Evolutionary conservation across 495 filamentous ascomycete species (phyloP), one percentile per base, ranked within the genome.

Genomic region (Hypoxylon lenormandii): DNA sequence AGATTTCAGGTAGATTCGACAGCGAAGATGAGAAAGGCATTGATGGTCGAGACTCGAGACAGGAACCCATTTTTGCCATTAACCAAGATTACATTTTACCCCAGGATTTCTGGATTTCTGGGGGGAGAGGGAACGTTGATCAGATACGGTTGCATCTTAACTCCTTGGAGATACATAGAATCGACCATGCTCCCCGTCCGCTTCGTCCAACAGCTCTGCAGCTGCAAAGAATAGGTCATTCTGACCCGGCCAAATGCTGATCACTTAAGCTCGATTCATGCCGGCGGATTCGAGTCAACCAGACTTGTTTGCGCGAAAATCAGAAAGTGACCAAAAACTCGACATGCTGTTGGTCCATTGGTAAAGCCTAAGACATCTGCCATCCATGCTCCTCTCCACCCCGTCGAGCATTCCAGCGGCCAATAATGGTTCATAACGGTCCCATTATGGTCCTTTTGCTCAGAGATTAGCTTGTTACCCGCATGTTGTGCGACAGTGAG

Each of bases 401-500:
- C 49, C 60, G 38, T 47, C 47, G 48, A 66, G 52, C 56, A 66
- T 65, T 66, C 57, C 62, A 66, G 30, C 19, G 58, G 5, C 68
- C 68, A 71, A 71, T 71, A 46, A 37, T 43, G 23, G 16, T 15
- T 2, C 36, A n/a, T 54, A 42, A 33, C 6, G 18, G 12, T 11
- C 19, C 2, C 36, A n/a, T 54, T 47, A 33, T 11, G 18, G 12
- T 11, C 22, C 15, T 52, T 57, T 55, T 54, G 22, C 53, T 54
- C 40, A 18, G n/a, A 18, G 52, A 59, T 66, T 66, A 48, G 62
- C 48, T 53, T 61, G 51, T 63, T 71, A 66, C 62, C 61, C 62
- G 62, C 68, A 71, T 66, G 54, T 71, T 58, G 63, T 53, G 62
- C 61, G 40, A 66, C 57, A 42, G 37, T 18, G 47, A 70, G 57